Base-by-base conservation (phyloP, 345 rosid species). In the Sapria himalayana region DNA sequence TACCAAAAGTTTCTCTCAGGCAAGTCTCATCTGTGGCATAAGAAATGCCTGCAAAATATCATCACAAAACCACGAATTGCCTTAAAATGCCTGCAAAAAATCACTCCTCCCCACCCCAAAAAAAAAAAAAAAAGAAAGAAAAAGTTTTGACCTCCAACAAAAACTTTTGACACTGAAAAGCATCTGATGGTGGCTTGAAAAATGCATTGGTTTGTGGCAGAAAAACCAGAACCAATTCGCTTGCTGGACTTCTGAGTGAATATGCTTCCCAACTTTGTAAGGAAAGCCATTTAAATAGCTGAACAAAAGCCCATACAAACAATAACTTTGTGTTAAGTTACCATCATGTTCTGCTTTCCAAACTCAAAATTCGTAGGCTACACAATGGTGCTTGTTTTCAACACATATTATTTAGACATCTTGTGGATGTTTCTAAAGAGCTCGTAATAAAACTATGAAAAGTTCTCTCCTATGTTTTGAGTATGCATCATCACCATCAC, bases 71-170 rank as follows among this genome's bases (percentile, higher is more conserved):
- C 10, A 25, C 19, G 19, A 14, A n/a, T n/a, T n/a, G n/a, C n/a
- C n/a, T 25, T 16, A 6, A 39, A 7, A 22, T 0, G 19, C 25
- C 10, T 4, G 15, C 9, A 19, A 31, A 35, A 46, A 6, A 21
- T 18, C 7, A 10, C 20, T 33, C 9, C 0, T 11, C 18, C 43
- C 25, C 45, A 15, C 21, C 36, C 3, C 41, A 9, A 11, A 29
- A 22, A 14, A 41, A 2, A 9, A 14, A 10, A 12, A 7, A 6
- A 8, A 22, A n/a, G 19, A 15, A 3, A 29, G 38, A 21, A n/a
- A n/a, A n/a, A n/a, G n/a, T n/a, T n/a, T 15, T 31, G 55, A 82
- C 98, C 98, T 72, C 95, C 98, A 5, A 89, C 23, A 22, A 89
- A 89, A 34, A 89, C 29, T 56, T 82, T 82, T 6, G 91, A 69